A percentile compares a stretch with the other conserved stretches of the same genome.
Conservation (phyloP, 75 land plant genomes). For the Pinus albicaulis region DNA sequence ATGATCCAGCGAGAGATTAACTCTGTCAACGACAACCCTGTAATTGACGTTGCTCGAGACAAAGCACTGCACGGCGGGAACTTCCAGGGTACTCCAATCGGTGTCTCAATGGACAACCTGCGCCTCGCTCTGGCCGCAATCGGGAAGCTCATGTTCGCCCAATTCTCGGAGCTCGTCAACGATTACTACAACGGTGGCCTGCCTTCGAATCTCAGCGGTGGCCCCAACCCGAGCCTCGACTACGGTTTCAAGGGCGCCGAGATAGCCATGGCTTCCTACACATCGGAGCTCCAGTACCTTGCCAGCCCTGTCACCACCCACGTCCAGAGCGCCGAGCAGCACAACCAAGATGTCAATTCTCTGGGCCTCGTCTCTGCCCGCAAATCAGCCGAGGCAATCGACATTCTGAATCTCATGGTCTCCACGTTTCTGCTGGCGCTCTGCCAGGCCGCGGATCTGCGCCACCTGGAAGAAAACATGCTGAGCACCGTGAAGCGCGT, state of each 20-base stretch:
- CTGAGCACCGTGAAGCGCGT: constrained; percentile 38
- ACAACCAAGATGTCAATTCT: constrained; percentile 68
- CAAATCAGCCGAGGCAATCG: constrained; percentile 56
- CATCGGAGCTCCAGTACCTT: constrained; percentile 58
- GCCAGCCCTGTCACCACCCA: constrained; percentile 25
- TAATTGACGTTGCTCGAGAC: constrained; percentile 72
- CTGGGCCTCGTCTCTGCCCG: constrained; percentile 53
- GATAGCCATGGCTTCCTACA: constrained; percentile 59
- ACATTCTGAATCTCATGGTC: constrained; percentile 53
- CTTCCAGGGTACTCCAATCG: neutral
- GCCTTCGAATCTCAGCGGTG: constrained; percentile 57
- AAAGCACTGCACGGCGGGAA: constrained; percentile 18
- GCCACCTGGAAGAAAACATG: constrained; percentile 63
- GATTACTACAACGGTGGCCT: constrained; percentile 70
- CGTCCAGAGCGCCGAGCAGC: constrained; percentile 61
- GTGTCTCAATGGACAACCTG: constrained; percentile 1
- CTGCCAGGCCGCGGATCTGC: constrained; percentile 60
- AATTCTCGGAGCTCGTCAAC: constrained; percentile 66
- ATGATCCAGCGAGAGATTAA: constrained; percentile 80
- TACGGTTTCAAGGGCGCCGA: constrained; percentile 72
- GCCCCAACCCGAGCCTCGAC: constrained; percentile 53
- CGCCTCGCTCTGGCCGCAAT: constrained; percentile 10
- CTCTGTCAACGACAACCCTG: constrained; percentile 83
- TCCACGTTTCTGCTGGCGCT: constrained; percentile 51
- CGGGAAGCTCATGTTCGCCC: constrained; percentile 62